Conservation (phyloP, 1,284 basidiomycete genomes). For the Heterobasidion irregulare region DNA sequence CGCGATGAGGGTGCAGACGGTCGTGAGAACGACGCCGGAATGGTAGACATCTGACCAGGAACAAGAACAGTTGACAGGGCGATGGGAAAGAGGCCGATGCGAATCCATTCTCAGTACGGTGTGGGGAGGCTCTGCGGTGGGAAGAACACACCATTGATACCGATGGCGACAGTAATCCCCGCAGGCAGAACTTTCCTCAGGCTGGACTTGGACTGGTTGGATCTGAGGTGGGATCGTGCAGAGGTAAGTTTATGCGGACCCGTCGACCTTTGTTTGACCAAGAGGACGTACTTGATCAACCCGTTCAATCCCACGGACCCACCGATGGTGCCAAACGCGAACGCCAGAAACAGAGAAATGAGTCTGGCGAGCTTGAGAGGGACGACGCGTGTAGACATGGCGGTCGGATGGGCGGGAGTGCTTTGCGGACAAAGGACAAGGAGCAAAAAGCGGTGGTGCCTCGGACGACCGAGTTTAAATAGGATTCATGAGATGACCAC, state of each 20-base stretch:
- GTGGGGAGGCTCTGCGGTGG: too few relatives aligned
- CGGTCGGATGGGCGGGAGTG: neutral
- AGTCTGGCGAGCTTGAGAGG: constrained; percentile 8
- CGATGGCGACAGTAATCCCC: constrained; percentile 22
- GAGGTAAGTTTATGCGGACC: neutral
- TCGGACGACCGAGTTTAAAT: neutral
- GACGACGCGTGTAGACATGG: neutral
- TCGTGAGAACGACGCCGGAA: constrained; percentile 37
- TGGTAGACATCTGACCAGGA: constrained; percentile 32
- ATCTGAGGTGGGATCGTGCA: constrained; percentile 10
- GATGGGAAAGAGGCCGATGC: neutral
- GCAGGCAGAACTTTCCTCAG: constrained; percentile 17
- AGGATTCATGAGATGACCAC: neutral
- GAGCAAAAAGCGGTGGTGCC: neutral
- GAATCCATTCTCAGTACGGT: too few relatives aligned
- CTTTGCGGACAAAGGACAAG: neutral
- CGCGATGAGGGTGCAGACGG: constrained; percentile 31
- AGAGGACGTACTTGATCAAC: constrained; percentile 26
- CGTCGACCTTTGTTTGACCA: too few relatives aligned
- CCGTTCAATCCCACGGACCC: constrained; percentile 29
- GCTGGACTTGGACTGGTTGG: constrained; percentile 19
- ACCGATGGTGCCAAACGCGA: constrained; percentile 26
- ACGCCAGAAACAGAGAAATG: constrained; percentile 25
- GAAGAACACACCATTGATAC: constrained; percentile 17
- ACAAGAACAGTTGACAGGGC: neutral